Evolutionary conservation across 2,329 filamentous ascomycete genomes (phyloP).

Genomic region (Xylaria hypoxylon): DNA sequence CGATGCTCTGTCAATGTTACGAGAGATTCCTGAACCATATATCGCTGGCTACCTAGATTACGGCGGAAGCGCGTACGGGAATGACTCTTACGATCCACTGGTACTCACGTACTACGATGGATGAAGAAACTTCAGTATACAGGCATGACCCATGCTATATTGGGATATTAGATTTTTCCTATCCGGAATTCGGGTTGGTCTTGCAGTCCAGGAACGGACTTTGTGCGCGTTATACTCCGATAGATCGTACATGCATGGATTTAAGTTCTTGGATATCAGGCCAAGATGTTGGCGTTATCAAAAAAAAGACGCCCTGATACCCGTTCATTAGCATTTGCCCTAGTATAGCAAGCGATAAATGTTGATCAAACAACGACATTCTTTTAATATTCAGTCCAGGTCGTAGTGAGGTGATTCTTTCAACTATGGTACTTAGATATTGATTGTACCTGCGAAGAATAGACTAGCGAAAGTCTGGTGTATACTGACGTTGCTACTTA

Average conservation of each 20-base stretch:
- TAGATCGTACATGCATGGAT: constrained; percentile 21
- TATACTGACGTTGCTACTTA: no score
- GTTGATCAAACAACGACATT: neutral
- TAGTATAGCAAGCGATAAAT: constrained; percentile 4
- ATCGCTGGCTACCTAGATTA: constrained; percentile 57
- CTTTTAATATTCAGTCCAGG: no score
- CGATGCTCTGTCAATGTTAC: constrained; percentile 52
- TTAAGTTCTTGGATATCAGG: neutral
- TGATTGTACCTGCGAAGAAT: no score
- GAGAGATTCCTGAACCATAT: constrained; percentile 52
- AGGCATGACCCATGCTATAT: constrained; percentile 17
- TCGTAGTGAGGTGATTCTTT: neutral
- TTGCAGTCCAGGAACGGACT: constrained; percentile 1
- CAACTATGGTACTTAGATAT: neutral
- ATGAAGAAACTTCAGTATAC: constrained; percentile 19
- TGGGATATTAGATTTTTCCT: constrained; percentile 2
- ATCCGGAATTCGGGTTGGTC: neutral
- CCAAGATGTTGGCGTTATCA: constrained; percentile 1
- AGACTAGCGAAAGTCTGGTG: no score
- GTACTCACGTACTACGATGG: constrained; percentile 46
- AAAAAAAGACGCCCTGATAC: neutral
- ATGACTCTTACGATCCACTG: constrained; percentile 51
- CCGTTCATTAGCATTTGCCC: neutral
- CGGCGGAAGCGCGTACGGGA: constrained; percentile 61
- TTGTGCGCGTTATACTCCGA: constrained; percentile 15